Percentiles rank a stretch among this genome's conserved stretches.
Conservation (phyloP, 1,139 yeast genomes). For the Pichia sp. region DNA sequence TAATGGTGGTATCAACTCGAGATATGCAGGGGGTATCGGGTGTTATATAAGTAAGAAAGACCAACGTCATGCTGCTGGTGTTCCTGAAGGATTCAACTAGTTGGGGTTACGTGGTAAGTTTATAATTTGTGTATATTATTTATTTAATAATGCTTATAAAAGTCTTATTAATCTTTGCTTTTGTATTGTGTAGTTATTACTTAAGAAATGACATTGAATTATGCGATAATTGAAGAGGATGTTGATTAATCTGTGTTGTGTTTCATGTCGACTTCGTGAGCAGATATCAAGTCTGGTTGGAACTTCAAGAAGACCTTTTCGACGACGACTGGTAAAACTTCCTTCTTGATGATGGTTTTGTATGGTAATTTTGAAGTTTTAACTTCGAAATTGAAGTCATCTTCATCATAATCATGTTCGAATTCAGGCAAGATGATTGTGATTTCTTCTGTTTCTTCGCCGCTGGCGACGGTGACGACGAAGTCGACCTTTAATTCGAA, state of each 20-base stretch:
- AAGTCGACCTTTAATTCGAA: slow-evolving; percentile 61
- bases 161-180: too few relatives aligned
- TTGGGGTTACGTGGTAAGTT: not conserved
- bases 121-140: not conserved
- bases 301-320: slow-evolving; percentile 47
- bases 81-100: slow-evolving; percentile 71
- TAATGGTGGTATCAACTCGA: slow-evolving; percentile 70
- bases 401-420: slow-evolving; percentile 69
- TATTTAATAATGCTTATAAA: too few relatives aligned
- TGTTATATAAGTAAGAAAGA: slow-evolving; percentile 57
- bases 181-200: too few relatives aligned
- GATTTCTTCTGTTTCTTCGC: slow-evolving; percentile 35
- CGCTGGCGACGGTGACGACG: slow-evolving; percentile 37
- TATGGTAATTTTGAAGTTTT: slow-evolving; percentile 36
- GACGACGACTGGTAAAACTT: slow-evolving; percentile 51
- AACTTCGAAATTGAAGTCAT: slow-evolving; percentile 58
- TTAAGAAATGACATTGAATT: too few relatives aligned
- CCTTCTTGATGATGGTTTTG: slow-evolving; percentile 40
- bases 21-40: slow-evolving; percentile 62
- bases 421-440: slow-evolving; percentile 59
- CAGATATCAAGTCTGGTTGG: slow-evolving; percentile 58
- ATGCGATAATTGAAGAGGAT: not conserved
- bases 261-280: slow-evolving; percentile 43
- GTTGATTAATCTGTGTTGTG: slow-evolving; percentile 30
- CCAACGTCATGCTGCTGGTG: slow-evolving; percentile 75